phyloP scores from a whole-genome alignment of 192 early-diverging fungal genomes.

The Coemansia sp. region DNA sequence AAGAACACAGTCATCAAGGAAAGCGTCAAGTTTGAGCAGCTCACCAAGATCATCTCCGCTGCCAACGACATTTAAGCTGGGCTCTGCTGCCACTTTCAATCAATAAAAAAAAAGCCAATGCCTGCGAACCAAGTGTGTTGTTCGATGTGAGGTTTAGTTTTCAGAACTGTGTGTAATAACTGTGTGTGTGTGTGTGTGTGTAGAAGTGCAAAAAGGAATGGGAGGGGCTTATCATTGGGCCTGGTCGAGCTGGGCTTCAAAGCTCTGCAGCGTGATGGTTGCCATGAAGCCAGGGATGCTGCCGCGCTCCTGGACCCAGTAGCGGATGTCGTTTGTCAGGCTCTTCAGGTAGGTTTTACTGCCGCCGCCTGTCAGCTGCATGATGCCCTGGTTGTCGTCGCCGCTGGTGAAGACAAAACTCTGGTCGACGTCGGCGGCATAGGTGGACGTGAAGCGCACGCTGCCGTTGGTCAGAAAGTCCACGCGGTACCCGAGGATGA shows the following conservation, averaged over 20 bases:
- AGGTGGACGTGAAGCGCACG: slow-evolving; percentile 75
- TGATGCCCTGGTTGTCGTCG: slow-evolving; percentile 64
- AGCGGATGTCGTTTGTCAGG: slow-evolving; percentile 57
- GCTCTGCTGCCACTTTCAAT: not conserved
- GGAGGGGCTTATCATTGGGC: not conserved
- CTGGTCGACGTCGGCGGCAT: slow-evolving; percentile 59
- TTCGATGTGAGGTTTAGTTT: not conserved
- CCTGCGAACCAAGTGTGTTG: no score
- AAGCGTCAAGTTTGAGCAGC: slow-evolving; percentile 77
- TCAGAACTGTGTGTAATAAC: not conserved
- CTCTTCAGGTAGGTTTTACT: slow-evolving; percentile 62
- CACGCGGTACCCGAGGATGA: slow-evolving; percentile 68
- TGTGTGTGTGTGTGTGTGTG: not conserved
- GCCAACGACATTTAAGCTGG: slow-evolving; percentile 38
- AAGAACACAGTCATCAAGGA: slow-evolving; percentile 85
- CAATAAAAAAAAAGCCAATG: no score
- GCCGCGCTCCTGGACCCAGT: slow-evolving; percentile 67
- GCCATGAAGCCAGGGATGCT: slow-evolving; percentile 85
- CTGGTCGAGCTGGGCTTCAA: slow-evolving; percentile 39
- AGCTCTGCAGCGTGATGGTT: slow-evolving; percentile 65
- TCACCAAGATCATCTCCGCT: slow-evolving; percentile 55
- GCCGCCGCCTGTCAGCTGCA: slow-evolving; percentile 69
- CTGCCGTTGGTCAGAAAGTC: slow-evolving; percentile 69
- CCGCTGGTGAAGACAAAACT: slow-evolving; percentile 68
- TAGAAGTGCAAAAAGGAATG: not conserved